Evolutionary conservation across 129 eudicot species (phyloP), one percentile per base, ranked within the genome.

Genomic region (Chrysanthemum makinoi): DNA sequence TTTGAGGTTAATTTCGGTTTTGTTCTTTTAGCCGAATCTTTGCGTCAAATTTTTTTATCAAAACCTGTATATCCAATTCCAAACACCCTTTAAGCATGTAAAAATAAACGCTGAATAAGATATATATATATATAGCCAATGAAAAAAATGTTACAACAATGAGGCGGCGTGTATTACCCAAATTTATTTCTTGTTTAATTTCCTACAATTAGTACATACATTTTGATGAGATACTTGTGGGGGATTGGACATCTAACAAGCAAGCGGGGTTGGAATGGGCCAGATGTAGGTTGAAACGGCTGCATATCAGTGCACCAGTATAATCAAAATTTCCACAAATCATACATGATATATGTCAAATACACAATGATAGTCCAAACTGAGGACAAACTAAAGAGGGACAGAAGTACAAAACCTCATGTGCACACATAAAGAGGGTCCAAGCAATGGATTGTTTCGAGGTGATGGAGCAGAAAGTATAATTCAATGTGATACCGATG

Each of bases 171-270:
- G n/a, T n/a, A n/a, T n/a, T n/a, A n/a, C n/a, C n/a, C n/a, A n/a
- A n/a, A n/a, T n/a, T n/a, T n/a, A n/a, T n/a, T n/a, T n/a, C n/a
- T n/a, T n/a, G n/a, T n/a, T n/a, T n/a, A n/a, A n/a, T n/a, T n/a
- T n/a, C n/a, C n/a, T n/a, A n/a, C n/a, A n/a, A n/a, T n/a, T n/a
- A n/a, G n/a, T n/a, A n/a, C n/a, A n/a, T n/a, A n/a, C n/a, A n/a
- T n/a, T n/a, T n/a, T n/a, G 86, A 69, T 89, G 98, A 68, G 86
- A 59, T 4, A 82, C 88, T 22, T 89, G 50, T 10, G 94, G 85
- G 66, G 97, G 89, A 69, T 86, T 91, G 20, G 97, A 86, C 97
- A 91, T 91, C 97, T 96, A 91, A 57, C 97, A 96, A 39, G 96
- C 97, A 59, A 91, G 87, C 9, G 87, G 87, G 62, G 94, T 62